A percentile compares a stretch with the other conserved stretches of the same genome.
These are phyloP conservation scores for Logfia minima DNA, from an alignment of 129 eudicot species.

Conservation along the genomic window DNA sequence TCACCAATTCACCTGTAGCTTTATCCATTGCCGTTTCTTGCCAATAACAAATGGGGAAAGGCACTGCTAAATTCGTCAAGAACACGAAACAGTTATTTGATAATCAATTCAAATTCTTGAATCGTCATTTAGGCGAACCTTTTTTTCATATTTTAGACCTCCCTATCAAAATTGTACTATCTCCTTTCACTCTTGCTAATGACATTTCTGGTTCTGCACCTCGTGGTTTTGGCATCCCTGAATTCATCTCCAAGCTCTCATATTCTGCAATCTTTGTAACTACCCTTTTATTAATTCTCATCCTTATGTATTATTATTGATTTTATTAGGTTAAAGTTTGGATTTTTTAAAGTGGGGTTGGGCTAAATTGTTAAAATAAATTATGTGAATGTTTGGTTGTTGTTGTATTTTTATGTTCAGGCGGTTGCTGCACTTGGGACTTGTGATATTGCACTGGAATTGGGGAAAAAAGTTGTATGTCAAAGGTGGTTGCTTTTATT, in stretches of 20 bases:
- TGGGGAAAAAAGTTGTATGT: slow-evolving; percentile 74
- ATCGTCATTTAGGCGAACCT: slow-evolving; percentile 55
- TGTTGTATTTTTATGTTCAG: slow-evolving; percentile 47
- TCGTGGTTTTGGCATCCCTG: slow-evolving; percentile 91
- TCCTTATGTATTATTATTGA: neutral
- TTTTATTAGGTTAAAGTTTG: neutral
- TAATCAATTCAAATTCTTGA: slow-evolving; percentile 38
- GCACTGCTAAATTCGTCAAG: slow-evolving; percentile 38
- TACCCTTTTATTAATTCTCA: neutral
- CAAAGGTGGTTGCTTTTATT: slow-evolving; percentile 54
- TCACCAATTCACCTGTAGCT: slow-evolving; percentile 10
- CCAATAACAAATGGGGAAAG: slow-evolving; percentile 45
- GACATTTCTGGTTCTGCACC: slow-evolving; percentile 83
- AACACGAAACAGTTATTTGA: slow-evolving; percentile 32
- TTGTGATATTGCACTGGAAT: slow-evolving; percentile 72
- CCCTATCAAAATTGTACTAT: slow-evolving; percentile 55
- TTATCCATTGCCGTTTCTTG: slow-evolving; percentile 23
- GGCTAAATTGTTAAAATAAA: neutral
- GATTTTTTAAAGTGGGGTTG: neutral
- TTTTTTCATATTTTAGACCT: slow-evolving; percentile 48
- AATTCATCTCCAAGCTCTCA: slow-evolving; percentile 77
- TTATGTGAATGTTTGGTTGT: neutral
- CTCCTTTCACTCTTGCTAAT: slow-evolving; percentile 62
- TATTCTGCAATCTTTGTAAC: slow-evolving; percentile 75
- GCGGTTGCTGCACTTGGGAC: slow-evolving; percentile 87